phyloP scores from a whole-genome alignment of 169 alveolate species.

The Eimeria praecox region DNA sequence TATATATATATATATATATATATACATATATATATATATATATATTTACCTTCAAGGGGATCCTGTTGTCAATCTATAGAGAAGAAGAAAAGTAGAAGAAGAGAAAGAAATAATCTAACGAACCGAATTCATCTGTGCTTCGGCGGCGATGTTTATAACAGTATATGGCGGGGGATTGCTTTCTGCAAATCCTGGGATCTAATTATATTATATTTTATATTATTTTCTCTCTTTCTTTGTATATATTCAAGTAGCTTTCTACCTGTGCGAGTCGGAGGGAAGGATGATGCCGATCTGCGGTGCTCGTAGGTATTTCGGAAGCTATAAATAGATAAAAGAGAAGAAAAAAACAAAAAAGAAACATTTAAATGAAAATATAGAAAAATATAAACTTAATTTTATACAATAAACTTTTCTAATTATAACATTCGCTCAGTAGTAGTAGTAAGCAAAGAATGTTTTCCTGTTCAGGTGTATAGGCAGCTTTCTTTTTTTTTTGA shows the following conservation, averaged over 20 bases:
- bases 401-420: neutral
- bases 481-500: neutral
- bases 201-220: neutral
- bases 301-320: neutral
- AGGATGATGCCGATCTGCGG: neutral
- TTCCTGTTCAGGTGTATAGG: neutral
- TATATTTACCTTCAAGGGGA: slow-evolving; percentile 7
- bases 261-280: neutral
- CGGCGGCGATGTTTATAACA: slow-evolving; percentile 67
- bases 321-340: too few relatives aligned
- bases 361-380: neutral
- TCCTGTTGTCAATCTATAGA: neutral
- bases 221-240: neutral
- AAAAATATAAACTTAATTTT: neutral
- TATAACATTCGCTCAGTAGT: too few relatives aligned
- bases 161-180: slow-evolving; percentile 76
- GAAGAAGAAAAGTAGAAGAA: too few relatives aligned
- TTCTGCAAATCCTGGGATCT: slow-evolving; percentile 13
- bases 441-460: too few relatives aligned
- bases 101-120: neutral
- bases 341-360: neutral
- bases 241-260: too few relatives aligned
- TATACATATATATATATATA: too few relatives aligned
- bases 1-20: too few relatives aligned
- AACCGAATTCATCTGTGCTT: slow-evolving; percentile 42